Percentiles rank a stretch among this genome's conserved stretches.
Evolutionary conservation across 1,139 yeast genomes (phyloP).

Genomic region (Debaryomycetaceae sp.): DNA sequence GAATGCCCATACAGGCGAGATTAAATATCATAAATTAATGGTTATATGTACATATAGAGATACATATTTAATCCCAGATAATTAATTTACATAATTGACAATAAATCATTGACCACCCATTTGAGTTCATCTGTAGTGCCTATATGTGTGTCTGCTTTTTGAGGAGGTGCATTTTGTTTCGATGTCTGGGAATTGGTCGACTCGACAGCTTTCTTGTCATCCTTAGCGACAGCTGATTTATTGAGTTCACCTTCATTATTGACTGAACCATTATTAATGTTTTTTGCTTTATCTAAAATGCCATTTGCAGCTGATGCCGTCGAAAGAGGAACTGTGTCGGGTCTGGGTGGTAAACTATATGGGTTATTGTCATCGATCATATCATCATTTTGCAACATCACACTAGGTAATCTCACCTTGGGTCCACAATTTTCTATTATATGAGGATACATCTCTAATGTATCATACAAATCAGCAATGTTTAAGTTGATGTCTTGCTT

Average conservation of each 20-base stretch:
- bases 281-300: slow-evolving; percentile 8
- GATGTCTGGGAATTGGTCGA: not conserved
- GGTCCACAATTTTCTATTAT: slow-evolving; percentile 69
- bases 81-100: slow-evolving; percentile 29
- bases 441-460: slow-evolving; percentile 64
- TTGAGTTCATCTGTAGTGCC: slow-evolving; percentile 70
- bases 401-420: slow-evolving; percentile 46
- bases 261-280: not conserved
- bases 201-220: not conserved
- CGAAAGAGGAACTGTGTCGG: slow-evolving; percentile 14
- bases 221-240: slow-evolving; percentile 2
- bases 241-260: slow-evolving; percentile 1
- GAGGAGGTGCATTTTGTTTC: slow-evolving; percentile 5
- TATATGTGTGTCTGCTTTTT: slow-evolving; percentile 28
- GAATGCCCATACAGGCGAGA: slow-evolving; percentile 18
- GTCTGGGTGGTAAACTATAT: slow-evolving; percentile 40
- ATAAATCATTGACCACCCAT: slow-evolving; percentile 64
- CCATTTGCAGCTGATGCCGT: slow-evolving; percentile 7
- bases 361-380: slow-evolving; percentile 32
- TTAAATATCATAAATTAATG: slow-evolving; percentile 3
- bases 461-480: slow-evolving; percentile 63
- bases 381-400: slow-evolving; percentile 60
- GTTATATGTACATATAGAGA: slow-evolving; percentile 3
- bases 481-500: slow-evolving; percentile 44
- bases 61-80: slow-evolving; percentile 2